Conservation (phyloP, 768 basidiomycete genomes). For the Galerina marginata region DNA sequence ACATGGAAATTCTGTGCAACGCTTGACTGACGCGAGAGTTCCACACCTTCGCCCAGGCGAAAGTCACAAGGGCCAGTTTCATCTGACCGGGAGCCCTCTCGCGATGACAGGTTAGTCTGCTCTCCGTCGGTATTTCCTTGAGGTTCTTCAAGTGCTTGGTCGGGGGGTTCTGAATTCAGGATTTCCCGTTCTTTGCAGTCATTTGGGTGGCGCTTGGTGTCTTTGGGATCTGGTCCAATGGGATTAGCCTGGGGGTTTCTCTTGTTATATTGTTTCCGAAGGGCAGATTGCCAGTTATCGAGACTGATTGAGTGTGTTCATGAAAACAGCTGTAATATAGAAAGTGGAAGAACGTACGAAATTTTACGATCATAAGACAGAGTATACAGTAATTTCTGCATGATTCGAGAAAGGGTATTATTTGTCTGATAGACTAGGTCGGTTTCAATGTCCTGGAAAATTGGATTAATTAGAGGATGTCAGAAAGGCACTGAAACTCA, state of each 20-base stretch:
- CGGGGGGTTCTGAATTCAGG: neutral
- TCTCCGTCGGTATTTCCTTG: neutral
- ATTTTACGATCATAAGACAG: slow-evolving; percentile 84
- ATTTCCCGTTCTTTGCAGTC: slow-evolving; percentile 1
- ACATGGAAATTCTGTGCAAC: slow-evolving; percentile 17
- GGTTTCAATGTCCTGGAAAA: slow-evolving; percentile 73
- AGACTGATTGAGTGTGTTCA: slow-evolving; percentile 45
- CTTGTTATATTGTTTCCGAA: slow-evolving; percentile 79
- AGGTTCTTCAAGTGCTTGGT: neutral
- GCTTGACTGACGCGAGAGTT: slow-evolving; percentile 20
- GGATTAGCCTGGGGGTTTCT: slow-evolving; percentile 75
- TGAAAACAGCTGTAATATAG: slow-evolving; percentile 1
- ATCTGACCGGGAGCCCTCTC: too few relatives aligned
- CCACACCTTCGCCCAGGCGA: neutral
- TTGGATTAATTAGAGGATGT: slow-evolving; percentile 10
- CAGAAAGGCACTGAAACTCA: slow-evolving; percentile 37
- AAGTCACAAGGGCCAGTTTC: too few relatives aligned
- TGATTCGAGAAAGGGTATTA: slow-evolving; percentile 70
- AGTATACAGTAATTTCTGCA: slow-evolving; percentile 74
- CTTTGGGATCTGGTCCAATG: slow-evolving; percentile 63
- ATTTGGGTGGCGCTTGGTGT: slow-evolving; percentile 7
- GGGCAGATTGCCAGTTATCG: slow-evolving; percentile 78
- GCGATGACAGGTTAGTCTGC: neutral
- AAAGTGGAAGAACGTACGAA: slow-evolving; percentile 52
- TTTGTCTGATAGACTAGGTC: slow-evolving; percentile 69